These are phyloP conservation scores for Opeltia flavorubescens DNA, from an alignment of 495 filamentous ascomycete genomes.

Conservation along the genomic window DNA sequence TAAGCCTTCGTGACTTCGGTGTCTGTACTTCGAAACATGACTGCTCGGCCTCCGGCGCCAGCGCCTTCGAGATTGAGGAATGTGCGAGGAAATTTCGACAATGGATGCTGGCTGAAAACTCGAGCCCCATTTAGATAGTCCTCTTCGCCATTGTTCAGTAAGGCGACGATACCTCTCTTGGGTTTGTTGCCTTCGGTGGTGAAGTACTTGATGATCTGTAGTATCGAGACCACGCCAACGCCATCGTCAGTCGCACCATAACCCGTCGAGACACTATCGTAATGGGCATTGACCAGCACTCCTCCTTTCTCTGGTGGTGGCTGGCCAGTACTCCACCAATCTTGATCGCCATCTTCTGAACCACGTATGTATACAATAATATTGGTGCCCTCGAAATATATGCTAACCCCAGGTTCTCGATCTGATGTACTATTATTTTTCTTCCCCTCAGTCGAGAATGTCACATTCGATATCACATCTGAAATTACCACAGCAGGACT, in stretches of 20 bases:
- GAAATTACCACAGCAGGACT: conserved; percentile 54
- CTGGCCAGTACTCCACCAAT: conserved; percentile 46
- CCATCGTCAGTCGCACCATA: conserved; percentile 90
- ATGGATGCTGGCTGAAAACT: conserved; percentile 70
- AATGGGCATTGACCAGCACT: conserved; percentile 88
- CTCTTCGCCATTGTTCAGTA: conserved; percentile 95
- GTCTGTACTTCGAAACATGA: conserved; percentile 75
- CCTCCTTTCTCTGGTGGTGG: conserved; percentile 49
- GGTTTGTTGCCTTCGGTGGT: conserved; percentile 61
- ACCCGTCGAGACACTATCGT: conserved; percentile 86
- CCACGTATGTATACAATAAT: conserved; percentile 85
- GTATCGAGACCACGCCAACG: conserved; percentile 67
- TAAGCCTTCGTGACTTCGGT: conserved; percentile 75
- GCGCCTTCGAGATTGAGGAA: conserved; percentile 95
- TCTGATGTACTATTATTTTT: conserved; percentile 8
- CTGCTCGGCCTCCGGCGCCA: conserved; percentile 81
- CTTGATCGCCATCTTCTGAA: conserved; percentile 48
- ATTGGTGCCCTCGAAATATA: conserved; percentile 88
- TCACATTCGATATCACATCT: conserved; percentile 69
- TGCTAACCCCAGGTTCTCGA: conserved; percentile 31
- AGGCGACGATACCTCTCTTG: conserved; percentile 62
- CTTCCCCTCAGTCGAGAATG: conserved; percentile 26
- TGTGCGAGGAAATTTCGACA: conserved; percentile 60
- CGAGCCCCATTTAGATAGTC: conserved; percentile 82
- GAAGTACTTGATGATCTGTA: conserved; percentile 86